Conservation (phyloP, 495 filamentous ascomycete species). For the Hypoxylon crocopeplum region DNA sequence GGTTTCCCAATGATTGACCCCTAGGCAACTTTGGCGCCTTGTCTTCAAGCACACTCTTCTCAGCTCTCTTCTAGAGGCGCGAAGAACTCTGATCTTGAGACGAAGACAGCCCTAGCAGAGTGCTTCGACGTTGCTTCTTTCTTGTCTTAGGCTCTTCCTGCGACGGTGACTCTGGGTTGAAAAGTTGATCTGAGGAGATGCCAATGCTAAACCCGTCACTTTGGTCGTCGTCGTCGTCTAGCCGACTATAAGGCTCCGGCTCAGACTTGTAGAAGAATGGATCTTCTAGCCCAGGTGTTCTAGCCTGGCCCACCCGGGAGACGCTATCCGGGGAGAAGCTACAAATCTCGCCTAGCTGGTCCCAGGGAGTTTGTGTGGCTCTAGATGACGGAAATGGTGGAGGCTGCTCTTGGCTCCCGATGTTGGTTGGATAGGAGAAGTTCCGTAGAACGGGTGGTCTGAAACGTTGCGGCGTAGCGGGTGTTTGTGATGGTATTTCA, state of each 20-base stretch:
- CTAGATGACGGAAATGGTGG: constrained; percentile 2
- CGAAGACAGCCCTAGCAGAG: constrained; percentile 21
- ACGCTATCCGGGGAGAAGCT: constrained; percentile 31
- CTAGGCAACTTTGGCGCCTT: constrained; percentile 19
- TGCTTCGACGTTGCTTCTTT: constrained; percentile 37
- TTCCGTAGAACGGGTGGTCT: constrained; percentile 38
- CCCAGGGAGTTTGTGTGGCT: constrained; percentile 32
- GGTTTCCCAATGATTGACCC: constrained; percentile 28
- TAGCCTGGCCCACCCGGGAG: constrained; percentile 19
- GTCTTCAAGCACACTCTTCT: constrained; percentile 29
- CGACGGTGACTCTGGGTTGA: constrained; percentile 7
- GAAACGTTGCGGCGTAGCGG: constrained; percentile 5
- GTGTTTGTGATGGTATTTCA: constrained; percentile 1
- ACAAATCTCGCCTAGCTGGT: constrained; percentile 39
- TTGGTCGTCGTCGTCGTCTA: constrained; percentile 16
- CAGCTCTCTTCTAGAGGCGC: constrained; percentile 36
- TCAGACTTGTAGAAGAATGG: constrained; percentile 39
- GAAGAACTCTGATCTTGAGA: constrained; percentile 32
- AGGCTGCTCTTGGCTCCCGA: constrained; percentile 7
- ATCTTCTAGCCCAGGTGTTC: constrained; percentile 27
- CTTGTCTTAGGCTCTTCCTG: constrained; percentile 18
- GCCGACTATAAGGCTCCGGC: constrained; percentile 19
- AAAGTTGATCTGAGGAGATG: constrained; percentile 1
- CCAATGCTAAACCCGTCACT: constrained; percentile 8
- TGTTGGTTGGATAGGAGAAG: constrained; percentile 41